Percentiles rank a stretch among this genome's conserved stretches.
These are phyloP conservation scores for Breviolum minutum DNA, from an alignment of 73 alveolate genomes.

Conservation along the genomic window DNA sequence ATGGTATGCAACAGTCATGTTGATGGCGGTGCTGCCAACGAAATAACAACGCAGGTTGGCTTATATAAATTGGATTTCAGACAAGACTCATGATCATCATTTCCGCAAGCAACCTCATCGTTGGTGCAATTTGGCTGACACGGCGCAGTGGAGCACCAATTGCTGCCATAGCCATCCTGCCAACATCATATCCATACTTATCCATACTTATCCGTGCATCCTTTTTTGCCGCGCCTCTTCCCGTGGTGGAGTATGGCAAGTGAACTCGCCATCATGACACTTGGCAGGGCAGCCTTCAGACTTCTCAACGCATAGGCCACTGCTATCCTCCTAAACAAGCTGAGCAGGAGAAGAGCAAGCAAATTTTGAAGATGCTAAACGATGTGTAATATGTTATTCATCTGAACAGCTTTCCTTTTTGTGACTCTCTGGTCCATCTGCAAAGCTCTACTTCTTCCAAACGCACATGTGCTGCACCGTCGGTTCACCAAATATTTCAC, in stretches of 20 bases:
- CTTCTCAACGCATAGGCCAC: constrained; percentile 38
- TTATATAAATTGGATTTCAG: not conserved
- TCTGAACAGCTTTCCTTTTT: not conserved
- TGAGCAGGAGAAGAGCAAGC: not conserved
- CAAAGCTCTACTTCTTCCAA: not conserved
- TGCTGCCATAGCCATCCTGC: constrained; percentile 80
- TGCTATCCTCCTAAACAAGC: constrained; percentile 14
- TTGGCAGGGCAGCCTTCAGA: constrained; percentile 65
- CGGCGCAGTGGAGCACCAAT: constrained; percentile 88
- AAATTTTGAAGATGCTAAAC: not conserved
- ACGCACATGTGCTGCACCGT: not conserved
- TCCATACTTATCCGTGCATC: not conserved
- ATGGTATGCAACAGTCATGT: no score
- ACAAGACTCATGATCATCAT: constrained; percentile 22
- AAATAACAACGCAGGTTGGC: no score
- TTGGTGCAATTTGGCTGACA: constrained; percentile 80
- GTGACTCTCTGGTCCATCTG: no score
- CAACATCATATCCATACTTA: not conserved
- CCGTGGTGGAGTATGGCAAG: constrained; percentile 60
- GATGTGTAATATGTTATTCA: not conserved
- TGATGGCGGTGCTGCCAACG: no score
- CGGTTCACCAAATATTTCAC: not conserved
- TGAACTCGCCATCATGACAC: constrained; percentile 63
- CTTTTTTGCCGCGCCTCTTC: not conserved
- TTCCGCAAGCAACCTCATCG: constrained; percentile 54